Base-by-base conservation (phyloP, 495 filamentous ascomycete genomes). In the Trichoderma erinaceum region DNA sequence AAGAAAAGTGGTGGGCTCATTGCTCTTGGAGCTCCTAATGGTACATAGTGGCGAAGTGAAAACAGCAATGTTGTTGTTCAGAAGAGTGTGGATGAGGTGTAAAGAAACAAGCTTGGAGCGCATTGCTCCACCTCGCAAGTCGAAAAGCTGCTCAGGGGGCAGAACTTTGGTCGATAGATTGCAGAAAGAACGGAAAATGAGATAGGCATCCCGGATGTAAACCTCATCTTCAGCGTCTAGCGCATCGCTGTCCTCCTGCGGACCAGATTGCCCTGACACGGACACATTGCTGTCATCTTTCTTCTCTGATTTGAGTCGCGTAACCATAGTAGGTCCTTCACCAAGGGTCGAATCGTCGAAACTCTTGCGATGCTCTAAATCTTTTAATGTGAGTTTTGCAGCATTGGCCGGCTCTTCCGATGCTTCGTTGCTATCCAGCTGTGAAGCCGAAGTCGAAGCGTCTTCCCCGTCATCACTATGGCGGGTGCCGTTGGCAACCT, bases 141-240 rank as follows among this genome's bases (percentile, higher is more conserved):
- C 96, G 68, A 94, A 90, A 46, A 97, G 87, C 71, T 98, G 93
- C 66, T 99, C 96, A 25, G 92, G 87, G 12, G 89, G 84, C 27
- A 99, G 79, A 50, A 91, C 79, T 73, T 97, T 99, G 67, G 93
- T 97, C 69, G 93, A 97, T 56, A 99, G 83, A 75, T 97, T 97
- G 83, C 96, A 99, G 78, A 99, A 93, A 11, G 96, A 95, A 27
- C 96, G 86, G 82, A 99, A 97, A 41, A 99, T 93, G 16, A 99
- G 82, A 75, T 97, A 99, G 16, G 96, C 92, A 77, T 99, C 96
- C 72, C 94, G 91, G 67, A 97, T 90, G 73, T 93, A 98, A 7
- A 97, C 90, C 72, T 99, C 96, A 73, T 98, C 96, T 70, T 97
- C 93, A 68, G 95, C 92, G 56, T 97, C 96, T 21, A 83, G 73